Conservation (phyloP, 2,329 filamentous ascomycete species). For the Hymenoscyphus occultus region DNA sequence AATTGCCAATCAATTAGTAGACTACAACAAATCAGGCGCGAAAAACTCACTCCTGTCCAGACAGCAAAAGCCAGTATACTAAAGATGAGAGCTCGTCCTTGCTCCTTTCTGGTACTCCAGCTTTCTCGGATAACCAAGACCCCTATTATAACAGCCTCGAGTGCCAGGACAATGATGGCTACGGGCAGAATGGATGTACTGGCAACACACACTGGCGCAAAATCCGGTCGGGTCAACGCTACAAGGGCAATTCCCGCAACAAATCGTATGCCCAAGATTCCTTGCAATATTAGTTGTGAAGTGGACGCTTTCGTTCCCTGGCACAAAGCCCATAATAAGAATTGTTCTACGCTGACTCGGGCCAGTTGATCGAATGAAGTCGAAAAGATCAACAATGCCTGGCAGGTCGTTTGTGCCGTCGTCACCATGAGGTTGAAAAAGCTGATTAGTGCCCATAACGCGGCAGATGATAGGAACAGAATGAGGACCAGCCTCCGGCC, state of each 20-base stretch:
- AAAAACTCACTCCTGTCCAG: conserved; percentile 33
- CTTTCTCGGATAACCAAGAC: conserved; percentile 29
- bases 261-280: conserved; percentile 30
- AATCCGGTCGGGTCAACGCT: conserved; percentile 35
- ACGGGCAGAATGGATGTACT: conserved; percentile 31
- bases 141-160: conserved; percentile 34
- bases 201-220: conserved; percentile 34
- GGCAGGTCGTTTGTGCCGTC: conserved; percentile 28
- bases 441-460: conserved; percentile 35
- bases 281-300: conserved; percentile 31
- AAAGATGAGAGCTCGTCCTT: conserved; percentile 31
- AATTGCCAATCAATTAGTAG: conserved; percentile 19
- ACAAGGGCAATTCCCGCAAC: conserved; percentile 33
- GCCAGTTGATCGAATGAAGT: conserved; percentile 36
- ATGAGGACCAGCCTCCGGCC: conserved; percentile 40
- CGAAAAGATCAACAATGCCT: conserved; percentile 31
- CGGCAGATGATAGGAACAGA: conserved; percentile 36
- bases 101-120: conserved; percentile 20
- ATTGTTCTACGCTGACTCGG: conserved; percentile 34
- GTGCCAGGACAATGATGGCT: conserved; percentile 32
- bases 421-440: conserved; percentile 34
- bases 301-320: conserved; percentile 31
- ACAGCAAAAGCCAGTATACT: conserved; percentile 30
- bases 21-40: background rate
- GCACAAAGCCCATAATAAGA: conserved; percentile 36